phyloP scores from a whole-genome alignment of 2,329 filamentous ascomycete species.

The Fusarium sp. region DNA sequence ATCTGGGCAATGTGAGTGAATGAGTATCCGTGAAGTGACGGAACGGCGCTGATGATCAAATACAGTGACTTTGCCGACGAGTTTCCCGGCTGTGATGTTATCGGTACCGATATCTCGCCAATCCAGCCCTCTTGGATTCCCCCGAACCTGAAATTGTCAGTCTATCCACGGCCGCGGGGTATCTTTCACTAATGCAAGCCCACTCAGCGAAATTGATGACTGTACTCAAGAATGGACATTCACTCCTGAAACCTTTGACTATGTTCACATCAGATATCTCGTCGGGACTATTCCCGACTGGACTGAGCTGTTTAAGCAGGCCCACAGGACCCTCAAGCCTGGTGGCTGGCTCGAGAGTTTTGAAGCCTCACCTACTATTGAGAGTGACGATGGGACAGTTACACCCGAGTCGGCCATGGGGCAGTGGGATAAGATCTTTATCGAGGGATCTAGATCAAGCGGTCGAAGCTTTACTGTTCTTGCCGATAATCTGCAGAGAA shows the following conservation, averaged over 20 bases:
- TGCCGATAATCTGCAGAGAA: slow-evolving; percentile 22
- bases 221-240: slow-evolving; percentile 38
- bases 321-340: slow-evolving; percentile 23
- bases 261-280: slow-evolving; percentile 32
- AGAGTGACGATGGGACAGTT: slow-evolving; percentile 23
- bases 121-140: slow-evolving; percentile 35
- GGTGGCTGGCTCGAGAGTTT: slow-evolving; percentile 30
- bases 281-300: slow-evolving; percentile 34
- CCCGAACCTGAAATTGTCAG: slow-evolving; percentile 33
- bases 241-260: slow-evolving; percentile 25
- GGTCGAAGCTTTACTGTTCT: slow-evolving; percentile 34
- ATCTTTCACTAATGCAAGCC: not conserved
- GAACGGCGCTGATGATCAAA: no score
- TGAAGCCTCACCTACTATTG: slow-evolving; percentile 26
- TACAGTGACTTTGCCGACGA: slow-evolving; percentile 35
- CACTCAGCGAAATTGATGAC: slow-evolving; percentile 30
- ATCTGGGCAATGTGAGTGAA: slow-evolving; percentile 35
- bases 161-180: accelerated
- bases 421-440: slow-evolving; percentile 30
- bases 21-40: accelerated
- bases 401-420: slow-evolving; percentile 29
- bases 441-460: slow-evolving; percentile 24
- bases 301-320: slow-evolving; percentile 16
- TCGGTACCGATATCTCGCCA: slow-evolving; percentile 34
- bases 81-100: slow-evolving; percentile 25